phyloP scores from a whole-genome alignment of 345 rosid genomes.

The Reutealis trisperma region DNA sequence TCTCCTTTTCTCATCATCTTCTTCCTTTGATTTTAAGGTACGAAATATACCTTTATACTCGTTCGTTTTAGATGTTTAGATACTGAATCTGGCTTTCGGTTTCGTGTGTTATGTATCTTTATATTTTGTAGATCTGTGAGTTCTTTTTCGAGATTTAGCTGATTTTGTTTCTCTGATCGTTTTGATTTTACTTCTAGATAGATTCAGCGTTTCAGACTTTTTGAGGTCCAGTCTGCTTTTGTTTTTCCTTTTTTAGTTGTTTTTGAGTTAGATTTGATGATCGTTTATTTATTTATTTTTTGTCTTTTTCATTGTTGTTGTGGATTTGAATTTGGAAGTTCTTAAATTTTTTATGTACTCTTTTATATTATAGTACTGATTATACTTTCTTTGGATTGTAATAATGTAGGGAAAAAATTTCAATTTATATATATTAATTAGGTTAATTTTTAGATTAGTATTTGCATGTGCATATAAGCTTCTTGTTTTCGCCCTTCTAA shows the following conservation, averaged over 20 bases:
- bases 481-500: background rate
- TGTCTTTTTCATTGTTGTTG: background rate
- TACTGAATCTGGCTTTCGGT: background rate
- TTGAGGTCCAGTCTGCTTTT: background rate
- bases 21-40: conserved; percentile 5
- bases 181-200: background rate
- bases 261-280: background rate
- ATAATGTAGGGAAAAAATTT: no score
- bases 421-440: background rate
- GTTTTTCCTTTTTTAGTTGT: no score
- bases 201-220: conserved; percentile 14
- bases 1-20: no score
- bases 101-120: conserved; percentile 7
- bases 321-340: background rate
- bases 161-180: background rate
- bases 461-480: conserved; percentile 3
- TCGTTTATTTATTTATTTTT: background rate
- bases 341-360: no score
- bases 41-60: background rate
- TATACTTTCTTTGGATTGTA: background rate
- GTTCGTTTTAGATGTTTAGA: background rate
- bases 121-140: conserved; percentile 29
- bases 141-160: conserved; percentile 16
- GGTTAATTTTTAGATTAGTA: background rate
- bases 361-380: background rate